Conservation (phyloP, 345 rosid genomes). For the Geranium rotundifolium region DNA sequence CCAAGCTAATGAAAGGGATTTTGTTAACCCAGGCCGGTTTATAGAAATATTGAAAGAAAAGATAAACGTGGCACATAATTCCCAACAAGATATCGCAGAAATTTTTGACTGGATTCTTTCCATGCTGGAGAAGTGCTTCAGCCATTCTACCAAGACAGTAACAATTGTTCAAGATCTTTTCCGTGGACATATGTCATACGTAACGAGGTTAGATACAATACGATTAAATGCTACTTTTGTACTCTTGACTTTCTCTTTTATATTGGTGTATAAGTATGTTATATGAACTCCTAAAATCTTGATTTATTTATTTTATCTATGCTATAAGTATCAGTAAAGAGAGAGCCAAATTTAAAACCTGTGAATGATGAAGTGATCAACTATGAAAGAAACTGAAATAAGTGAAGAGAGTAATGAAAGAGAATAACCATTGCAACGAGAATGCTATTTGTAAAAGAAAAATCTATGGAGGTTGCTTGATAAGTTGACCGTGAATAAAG, state of each 20-base stretch:
- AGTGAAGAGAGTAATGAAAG: too few relatives aligned
- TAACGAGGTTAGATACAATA: conserved; percentile 64
- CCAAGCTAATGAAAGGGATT: conserved; percentile 66
- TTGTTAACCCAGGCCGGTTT: conserved; percentile 89
- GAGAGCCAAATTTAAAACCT: too few relatives aligned
- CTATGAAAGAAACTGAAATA: too few relatives aligned
- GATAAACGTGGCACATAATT: conserved; percentile 82
- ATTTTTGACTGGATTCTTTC: conserved; percentile 80
- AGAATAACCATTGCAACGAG: too few relatives aligned
- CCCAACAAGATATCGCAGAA: conserved; percentile 97
- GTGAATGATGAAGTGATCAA: too few relatives aligned
- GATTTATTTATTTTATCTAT: not conserved
- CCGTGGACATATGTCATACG: conserved; percentile 93
- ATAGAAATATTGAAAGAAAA: conserved; percentile 76
- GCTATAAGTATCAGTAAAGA: not conserved
- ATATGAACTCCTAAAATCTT: not conserved
- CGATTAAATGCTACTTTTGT: not conserved
- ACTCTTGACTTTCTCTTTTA: not conserved
- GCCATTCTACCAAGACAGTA: conserved; percentile 58
- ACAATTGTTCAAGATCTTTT: conserved; percentile 91
- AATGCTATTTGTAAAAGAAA: too few relatives aligned
- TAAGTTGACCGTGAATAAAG: too few relatives aligned
- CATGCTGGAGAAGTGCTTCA: conserved; percentile 78
- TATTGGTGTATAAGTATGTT: not conserved
- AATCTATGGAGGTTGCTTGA: too few relatives aligned